These are phyloP conservation scores for Fusarium lateritium DNA, from an alignment of 2,329 filamentous ascomycete species.

Conservation along the genomic window DNA sequence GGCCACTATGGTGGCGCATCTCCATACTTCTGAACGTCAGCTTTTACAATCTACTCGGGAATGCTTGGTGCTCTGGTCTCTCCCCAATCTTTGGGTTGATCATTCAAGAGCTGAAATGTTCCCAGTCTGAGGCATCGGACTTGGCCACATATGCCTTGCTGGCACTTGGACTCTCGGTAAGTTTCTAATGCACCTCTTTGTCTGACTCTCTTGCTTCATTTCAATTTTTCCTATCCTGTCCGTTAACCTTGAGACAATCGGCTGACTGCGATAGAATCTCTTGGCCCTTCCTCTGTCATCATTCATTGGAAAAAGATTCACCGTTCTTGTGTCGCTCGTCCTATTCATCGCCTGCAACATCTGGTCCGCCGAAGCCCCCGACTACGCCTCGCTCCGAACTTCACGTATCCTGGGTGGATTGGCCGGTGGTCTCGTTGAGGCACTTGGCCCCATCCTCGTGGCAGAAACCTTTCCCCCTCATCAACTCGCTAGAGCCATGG, in stretches of 20 bases:
- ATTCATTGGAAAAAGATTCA: slow-evolving; percentile 7
- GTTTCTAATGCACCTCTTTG: fast-evolving
- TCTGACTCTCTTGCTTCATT: no score
- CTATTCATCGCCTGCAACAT: slow-evolving; percentile 14
- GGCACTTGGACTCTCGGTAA: slow-evolving; percentile 12
- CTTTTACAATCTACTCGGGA: slow-evolving; percentile 12
- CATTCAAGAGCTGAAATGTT: slow-evolving; percentile 14
- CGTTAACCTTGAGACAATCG: no score
- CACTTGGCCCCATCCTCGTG: slow-evolving; percentile 21
- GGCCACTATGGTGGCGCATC: slow-evolving; percentile 23
- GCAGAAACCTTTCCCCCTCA: slow-evolving; percentile 7
- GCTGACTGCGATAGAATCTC: slow-evolving; percentile 4
- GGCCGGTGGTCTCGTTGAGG: slow-evolving; percentile 12
- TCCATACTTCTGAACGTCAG: slow-evolving; percentile 9
- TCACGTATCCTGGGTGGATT: slow-evolving; percentile 16
- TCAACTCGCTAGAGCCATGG: slow-evolving; percentile 14
- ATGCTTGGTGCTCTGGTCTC: slow-evolving; percentile 20
- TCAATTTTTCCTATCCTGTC: no score
- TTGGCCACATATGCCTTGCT: slow-evolving; percentile 7
- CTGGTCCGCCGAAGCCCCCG: slow-evolving; percentile 7
- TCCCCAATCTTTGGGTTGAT: slow-evolving; percentile 14
- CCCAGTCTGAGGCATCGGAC: slow-evolving; percentile 1
- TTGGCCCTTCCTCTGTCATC: slow-evolving; percentile 2
- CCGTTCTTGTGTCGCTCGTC: neutral
- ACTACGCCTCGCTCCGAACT: slow-evolving; percentile 1